A percentile compares a stretch with the other conserved stretches of the same genome.
Evolutionary conservation across 2,329 filamentous ascomycete species (phyloP).

Genomic region (Alternaria postmessia): DNA sequence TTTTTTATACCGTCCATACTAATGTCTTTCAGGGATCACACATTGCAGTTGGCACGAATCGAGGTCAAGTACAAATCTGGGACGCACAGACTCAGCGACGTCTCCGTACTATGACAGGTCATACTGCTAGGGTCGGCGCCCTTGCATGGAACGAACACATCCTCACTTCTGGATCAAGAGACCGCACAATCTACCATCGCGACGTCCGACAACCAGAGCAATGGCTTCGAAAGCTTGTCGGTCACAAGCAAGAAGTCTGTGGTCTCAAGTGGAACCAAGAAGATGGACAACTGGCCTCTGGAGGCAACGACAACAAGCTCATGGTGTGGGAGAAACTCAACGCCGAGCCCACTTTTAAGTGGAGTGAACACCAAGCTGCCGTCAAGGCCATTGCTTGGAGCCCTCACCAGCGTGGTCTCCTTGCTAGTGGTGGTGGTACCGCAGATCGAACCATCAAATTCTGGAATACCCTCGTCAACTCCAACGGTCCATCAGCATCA

Average conservation of each 20-base stretch:
- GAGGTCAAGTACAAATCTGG: constrained; percentile 96
- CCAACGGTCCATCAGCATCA: constrained; percentile 53
- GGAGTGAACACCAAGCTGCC: constrained; percentile 91
- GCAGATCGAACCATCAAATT: constrained; percentile 97
- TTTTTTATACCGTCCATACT: neutral
- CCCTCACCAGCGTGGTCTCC: constrained; percentile 88
- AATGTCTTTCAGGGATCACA: constrained; percentile 73
- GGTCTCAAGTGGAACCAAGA: constrained; percentile 97
- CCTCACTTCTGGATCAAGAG: constrained; percentile 90
- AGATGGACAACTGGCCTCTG: constrained; percentile 91
- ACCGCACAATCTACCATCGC: constrained; percentile 92
- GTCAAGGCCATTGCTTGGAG: constrained; percentile 99
- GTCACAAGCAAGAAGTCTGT: constrained; percentile 98
- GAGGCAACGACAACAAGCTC: constrained; percentile 97
- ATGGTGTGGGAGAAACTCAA: constrained; percentile 98
- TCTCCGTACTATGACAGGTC: constrained; percentile 94
- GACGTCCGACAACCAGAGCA: constrained; percentile 94
- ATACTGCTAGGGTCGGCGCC: constrained; percentile 90
- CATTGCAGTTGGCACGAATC: constrained; percentile 91
- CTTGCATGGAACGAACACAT: constrained; percentile 99
- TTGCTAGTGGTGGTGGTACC: constrained; percentile 96
- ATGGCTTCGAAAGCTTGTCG: constrained; percentile 84
- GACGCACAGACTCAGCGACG: constrained; percentile 88
- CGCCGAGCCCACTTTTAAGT: constrained; percentile 92
- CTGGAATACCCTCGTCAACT: constrained; percentile 90